Conservation (phyloP, 148 eudicot species). For the Amaranthus palmeri region DNA sequence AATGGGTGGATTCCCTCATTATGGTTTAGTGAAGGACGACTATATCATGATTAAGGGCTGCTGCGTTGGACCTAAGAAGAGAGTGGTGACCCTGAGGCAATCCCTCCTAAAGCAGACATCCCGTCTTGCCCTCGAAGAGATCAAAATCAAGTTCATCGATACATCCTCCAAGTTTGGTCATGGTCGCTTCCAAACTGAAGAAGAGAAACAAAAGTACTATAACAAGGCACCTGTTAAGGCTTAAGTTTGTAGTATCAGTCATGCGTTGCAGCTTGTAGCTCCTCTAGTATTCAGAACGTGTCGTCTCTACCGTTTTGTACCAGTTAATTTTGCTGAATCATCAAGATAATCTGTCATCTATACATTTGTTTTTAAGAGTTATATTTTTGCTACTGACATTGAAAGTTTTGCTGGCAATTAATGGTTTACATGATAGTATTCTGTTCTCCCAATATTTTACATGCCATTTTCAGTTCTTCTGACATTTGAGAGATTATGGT, state of each 20-base stretch:
- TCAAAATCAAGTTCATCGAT: slow-evolving; percentile 81
- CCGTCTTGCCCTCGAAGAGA: slow-evolving; percentile 69
- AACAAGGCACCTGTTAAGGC: slow-evolving; percentile 49
- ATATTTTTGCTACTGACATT: slow-evolving; percentile 10
- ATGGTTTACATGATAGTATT: not conserved
- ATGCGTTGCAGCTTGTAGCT: not conserved
- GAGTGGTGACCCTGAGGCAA: slow-evolving; percentile 83
- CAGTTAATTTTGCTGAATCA: slow-evolving; percentile 12
- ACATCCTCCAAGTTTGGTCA: slow-evolving; percentile 94
- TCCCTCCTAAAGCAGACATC: slow-evolving; percentile 79
- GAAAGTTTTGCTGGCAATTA: slow-evolving; percentile 15
- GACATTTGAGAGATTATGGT: no score
- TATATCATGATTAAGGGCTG: slow-evolving; percentile 80
- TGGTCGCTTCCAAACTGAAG: slow-evolving; percentile 83
- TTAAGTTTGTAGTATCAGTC: slow-evolving; percentile 11
- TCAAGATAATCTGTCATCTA: not conserved
- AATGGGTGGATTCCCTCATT: slow-evolving; percentile 95
- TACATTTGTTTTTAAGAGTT: slow-evolving; percentile 7
- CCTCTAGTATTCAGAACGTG: not conserved
- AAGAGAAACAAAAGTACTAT: slow-evolving; percentile 67
- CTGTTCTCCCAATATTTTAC: no score
- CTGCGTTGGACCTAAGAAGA: slow-evolving; percentile 79
- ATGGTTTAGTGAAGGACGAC: slow-evolving; percentile 85
- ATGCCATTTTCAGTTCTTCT: no score
- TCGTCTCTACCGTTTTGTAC: not conserved